Evolutionary conservation across 1,139 yeast genomes (phyloP), one percentile per base, ranked within the genome.

Genomic region (Nakaseomyces uthaithaninus): DNA sequence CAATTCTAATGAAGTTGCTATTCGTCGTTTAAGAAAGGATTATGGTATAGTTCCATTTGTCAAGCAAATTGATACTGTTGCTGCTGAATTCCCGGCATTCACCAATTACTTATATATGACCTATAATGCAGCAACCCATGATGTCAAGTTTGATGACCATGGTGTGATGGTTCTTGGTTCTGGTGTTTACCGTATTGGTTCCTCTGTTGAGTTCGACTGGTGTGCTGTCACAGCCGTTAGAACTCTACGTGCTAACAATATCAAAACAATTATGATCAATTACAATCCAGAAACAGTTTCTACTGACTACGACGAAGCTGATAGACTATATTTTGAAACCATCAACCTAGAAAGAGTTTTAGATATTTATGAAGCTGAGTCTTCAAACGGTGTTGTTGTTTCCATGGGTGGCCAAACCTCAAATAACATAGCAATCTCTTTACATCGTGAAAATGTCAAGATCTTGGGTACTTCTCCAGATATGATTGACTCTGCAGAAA

Each of bases 331-430:
- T 70, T 91, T 91, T 60, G 98, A 91, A 71, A 89, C 94, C 41
- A 86, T 91, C 65, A 86, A 86, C 65, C 72, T 89, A 60, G 98
- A 91, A 71, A 78, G 97, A 65, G 94, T 91, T 19, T 72, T 91
- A 65, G 98, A 91, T 69, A 89, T 91, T 53, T 91, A 93, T 62
- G 96, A 91, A 63, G 69, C 87, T 51, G 98, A 93, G 70, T 76
- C 78, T 57, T 81, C 95, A 37, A 67, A 80, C 15, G 98, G 98
- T 71, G 96, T 91, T 48, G 80, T 91, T 51, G 86, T 91, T 51
- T 83, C 97, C 47, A 87, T 91, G 94, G 98, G 98, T 74, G 98
- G 98, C 62, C 98, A 93, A 71, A 85, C 95, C 34, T 86, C 97
- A 7, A 87, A 91, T 69, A 91, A 91, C 65, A 91, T 91, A 69